phyloP scores from a whole-genome alignment of 208 protist species.

The Acanthamoeba lenticulata region DNA sequence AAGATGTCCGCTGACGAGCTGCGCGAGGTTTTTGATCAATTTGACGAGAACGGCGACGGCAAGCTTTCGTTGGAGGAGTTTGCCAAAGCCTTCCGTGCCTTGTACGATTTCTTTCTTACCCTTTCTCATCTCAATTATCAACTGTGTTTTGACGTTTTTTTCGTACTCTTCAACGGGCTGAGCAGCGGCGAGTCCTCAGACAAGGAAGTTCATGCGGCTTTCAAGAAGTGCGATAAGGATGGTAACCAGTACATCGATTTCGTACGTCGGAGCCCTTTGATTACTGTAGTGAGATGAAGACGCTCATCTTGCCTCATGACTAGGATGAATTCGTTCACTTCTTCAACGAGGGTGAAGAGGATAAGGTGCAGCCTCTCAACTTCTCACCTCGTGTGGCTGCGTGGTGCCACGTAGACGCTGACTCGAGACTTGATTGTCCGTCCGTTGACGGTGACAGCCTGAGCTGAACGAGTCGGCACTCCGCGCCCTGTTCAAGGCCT shows the following conservation, averaged over 20 bases:
- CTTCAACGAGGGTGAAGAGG: slow-evolving; percentile 15
- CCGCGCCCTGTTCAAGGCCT: slow-evolving; percentile 36
- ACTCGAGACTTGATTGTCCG: not conserved
- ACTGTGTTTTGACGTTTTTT: too few relatives aligned
- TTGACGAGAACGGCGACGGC: slow-evolving; percentile 52
- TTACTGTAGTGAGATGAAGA: not conserved
- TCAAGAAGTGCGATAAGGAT: slow-evolving; percentile 48
- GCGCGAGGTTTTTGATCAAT: slow-evolving; percentile 45
- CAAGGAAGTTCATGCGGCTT: slow-evolving; percentile 37
- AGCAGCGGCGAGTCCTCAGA: slow-evolving; percentile 24
- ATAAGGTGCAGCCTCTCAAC: not conserved
- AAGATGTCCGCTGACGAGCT: slow-evolving; percentile 55
- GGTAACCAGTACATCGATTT: slow-evolving; percentile 47
- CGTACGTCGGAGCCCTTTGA: not conserved
- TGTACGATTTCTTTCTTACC: not conserved
- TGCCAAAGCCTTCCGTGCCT: slow-evolving; percentile 37
- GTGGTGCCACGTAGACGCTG: not conserved
- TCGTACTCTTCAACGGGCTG: not conserved
- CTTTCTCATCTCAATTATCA: too few relatives aligned
- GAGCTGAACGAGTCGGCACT: slow-evolving; percentile 43
- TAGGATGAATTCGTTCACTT: slow-evolving; percentile 34
- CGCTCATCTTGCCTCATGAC: not conserved
- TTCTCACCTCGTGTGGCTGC: too few relatives aligned
- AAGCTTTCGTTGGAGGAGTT: slow-evolving; percentile 52
- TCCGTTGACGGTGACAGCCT: not conserved